phyloP scores from a whole-genome alignment of 768 basidiomycete species.

The Boletus vermiculosoides region DNA sequence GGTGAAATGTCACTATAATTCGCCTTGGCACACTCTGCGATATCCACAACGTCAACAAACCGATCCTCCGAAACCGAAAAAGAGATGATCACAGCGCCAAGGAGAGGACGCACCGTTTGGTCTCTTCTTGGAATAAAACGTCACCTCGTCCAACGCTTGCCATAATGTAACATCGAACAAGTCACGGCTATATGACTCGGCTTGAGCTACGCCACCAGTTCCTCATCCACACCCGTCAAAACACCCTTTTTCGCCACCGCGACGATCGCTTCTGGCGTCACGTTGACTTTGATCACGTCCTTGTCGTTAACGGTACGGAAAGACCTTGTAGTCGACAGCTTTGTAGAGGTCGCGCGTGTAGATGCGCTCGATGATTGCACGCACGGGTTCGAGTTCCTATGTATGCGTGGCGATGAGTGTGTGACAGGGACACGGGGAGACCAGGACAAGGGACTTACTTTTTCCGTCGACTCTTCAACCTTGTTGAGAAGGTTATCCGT shows the following conservation, averaged over 20 bases:
- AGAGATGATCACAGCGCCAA: too few relatives aligned
- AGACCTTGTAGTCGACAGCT: conserved; percentile 63
- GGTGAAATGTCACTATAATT: conserved; percentile 59
- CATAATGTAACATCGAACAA: conserved; percentile 68
- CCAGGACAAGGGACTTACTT: conserved; percentile 4
- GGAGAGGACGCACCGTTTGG: conserved; percentile 46
- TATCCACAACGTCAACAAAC: neutral
- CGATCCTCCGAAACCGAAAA: too few relatives aligned
- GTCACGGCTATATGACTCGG: conserved; percentile 62
- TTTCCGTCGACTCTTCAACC: conserved; percentile 53
- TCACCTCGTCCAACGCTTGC: conserved; percentile 69
- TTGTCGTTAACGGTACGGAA: conserved; percentile 36
- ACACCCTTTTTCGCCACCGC: conserved; percentile 36
- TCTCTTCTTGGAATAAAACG: conserved; percentile 70
- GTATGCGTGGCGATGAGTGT: neutral
- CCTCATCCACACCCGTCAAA: conserved; percentile 26
- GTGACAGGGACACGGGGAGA: too few relatives aligned
- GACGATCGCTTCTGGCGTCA: conserved; percentile 46
- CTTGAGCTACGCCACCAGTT: conserved; percentile 36
- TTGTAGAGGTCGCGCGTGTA: conserved; percentile 64
- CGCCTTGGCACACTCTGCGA: conserved; percentile 44
- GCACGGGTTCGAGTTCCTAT: conserved; percentile 60
- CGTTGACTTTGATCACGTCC: conserved; percentile 21
- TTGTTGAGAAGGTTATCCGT: conserved; percentile 64
- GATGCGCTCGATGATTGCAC: conserved; percentile 61